Evolutionary conservation across 2,329 filamentous ascomycete species (phyloP), one percentile per base, ranked within the genome.

Genomic region (Calcarisporium arbuscula): DNA sequence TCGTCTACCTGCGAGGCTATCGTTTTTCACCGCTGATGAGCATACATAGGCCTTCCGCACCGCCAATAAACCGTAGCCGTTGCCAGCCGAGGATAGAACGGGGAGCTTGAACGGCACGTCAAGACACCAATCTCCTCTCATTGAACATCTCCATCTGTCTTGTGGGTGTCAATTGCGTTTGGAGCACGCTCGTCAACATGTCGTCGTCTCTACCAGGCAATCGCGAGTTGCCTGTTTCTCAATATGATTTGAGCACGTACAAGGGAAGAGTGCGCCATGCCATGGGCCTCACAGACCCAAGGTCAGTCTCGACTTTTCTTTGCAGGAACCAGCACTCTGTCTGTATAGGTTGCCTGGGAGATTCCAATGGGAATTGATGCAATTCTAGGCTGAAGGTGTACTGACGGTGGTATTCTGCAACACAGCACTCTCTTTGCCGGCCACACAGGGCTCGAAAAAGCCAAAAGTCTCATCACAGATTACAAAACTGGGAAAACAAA

Each of bases 251-350:
- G 53, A 77, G 64, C 56, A 95, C 89, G 30, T 98, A 98, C 67
- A 92, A 85, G 85, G 92, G 92, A 46, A 81, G 92, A 39, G 92
- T 96, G 54, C 78, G 76, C 64, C 90, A 98, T 67, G 81, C 88
- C 14, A 82, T 85, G 41, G 81, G 89, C 51, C 80, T 98, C 51
- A 84, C 89, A 57, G 92, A 98, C 70, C 92, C 92, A 48, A 92
- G 89, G 90, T 96, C 72, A 80, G 85, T 62, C 42, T 30, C 34
- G 26, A 8, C 14, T 19, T 14, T n/a, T n/a, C 20, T 15, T 19
- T 15, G 12, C 16, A 8, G 18, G 15, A 17, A 11, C 15, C 9
- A 16, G 15, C 27, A 10, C 10, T 12, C 28, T 19, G 25, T 28
- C 30, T 27, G 19, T 23, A 20, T 8, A 17, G 14, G n/a, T 19